Evolutionary conservation across 2,329 filamentous ascomycete species (phyloP), one percentile per base, ranked within the genome.

Genomic region (Pseudogymnoascus sp.): DNA sequence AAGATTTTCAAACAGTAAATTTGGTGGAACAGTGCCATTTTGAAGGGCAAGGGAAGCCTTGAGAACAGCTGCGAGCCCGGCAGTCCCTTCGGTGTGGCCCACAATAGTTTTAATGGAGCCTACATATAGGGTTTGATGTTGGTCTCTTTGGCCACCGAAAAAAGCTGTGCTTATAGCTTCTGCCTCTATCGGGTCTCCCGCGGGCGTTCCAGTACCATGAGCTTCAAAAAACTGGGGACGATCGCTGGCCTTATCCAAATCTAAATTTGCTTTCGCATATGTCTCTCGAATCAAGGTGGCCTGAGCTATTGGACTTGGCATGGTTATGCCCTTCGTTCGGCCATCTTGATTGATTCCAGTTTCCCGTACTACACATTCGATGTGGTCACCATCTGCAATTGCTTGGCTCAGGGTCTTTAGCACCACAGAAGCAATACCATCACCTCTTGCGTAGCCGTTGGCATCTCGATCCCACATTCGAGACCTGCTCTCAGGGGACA

Each of bases 211-310:
- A n/a, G 57, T 58, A 15, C 57, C 66, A 60, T 79, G 77, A 0
- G 75, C 75, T 62, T 79, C 76, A 50, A 78, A 81, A 71, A 75
- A 78, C 63, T 78, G 76, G 60, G 75, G 76, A 6, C 71, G 71
- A 43, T 76, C 72, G 67, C 4, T 65, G 64, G 0, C 53, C 0
- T 72, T 64, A 57, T 79, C 71, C 3, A 77, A 70, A 2, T 74
- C 79, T 39, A 39, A 20, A 20, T 20, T 20, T 20, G 37, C 15
- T 39, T 39, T 39, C 8, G 15, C 15, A 20, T 39, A 39, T 39
- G 37, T 39, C 15, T 20, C 15, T 39, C 37, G 15, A n/a, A 75
- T 74, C 11, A 70, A 63, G 15, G 62, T 63, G 58, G 70, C 71
- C 58, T 77, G 75, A 0, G 72, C 68, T 2, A 67, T 65, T 1